A percentile compares a stretch with the other conserved stretches of the same genome.
Evolutionary conservation across 345 rosid species (phyloP).

Genomic region (Mercurialis annua): DNA sequence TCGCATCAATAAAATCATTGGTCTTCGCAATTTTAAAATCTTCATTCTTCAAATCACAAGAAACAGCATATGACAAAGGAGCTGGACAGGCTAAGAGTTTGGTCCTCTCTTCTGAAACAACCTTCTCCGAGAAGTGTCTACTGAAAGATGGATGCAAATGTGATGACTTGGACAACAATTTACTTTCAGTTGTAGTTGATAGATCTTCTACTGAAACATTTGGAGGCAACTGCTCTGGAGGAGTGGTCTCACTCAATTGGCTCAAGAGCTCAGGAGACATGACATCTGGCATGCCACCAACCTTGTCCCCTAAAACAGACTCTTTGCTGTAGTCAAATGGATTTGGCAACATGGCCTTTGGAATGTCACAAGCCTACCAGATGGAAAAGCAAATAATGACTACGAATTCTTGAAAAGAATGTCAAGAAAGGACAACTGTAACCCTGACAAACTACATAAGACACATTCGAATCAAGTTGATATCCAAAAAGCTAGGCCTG

Average conservation of each 20-base stretch:
- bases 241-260: slow-evolving; percentile 5
- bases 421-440: not conserved
- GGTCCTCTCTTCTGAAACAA: slow-evolving; percentile 17
- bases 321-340: slow-evolving; percentile 22
- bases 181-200: slow-evolving; percentile 15
- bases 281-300: slow-evolving; percentile 11
- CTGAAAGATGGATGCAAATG: slow-evolving; percentile 25
- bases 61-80: slow-evolving; percentile 7
- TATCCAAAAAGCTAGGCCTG: slow-evolving; percentile 2
- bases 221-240: slow-evolving; percentile 12
- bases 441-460: too few relatives aligned
- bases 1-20: slow-evolving; percentile 1
- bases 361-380: slow-evolving; percentile 36
- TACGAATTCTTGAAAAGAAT: not conserved
- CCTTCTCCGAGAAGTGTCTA: slow-evolving; percentile 34
- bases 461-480: not conserved
- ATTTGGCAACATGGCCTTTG: slow-evolving; percentile 39
- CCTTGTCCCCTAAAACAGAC: slow-evolving; percentile 9
- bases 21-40: not conserved
- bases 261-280: slow-evolving; percentile 3
- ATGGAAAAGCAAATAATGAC: not conserved
- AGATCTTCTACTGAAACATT: slow-evolving; percentile 5
- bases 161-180: slow-evolving; percentile 17
- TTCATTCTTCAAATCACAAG: slow-evolving; percentile 13
- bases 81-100: slow-evolving; percentile 13